These are phyloP conservation scores for Hyaloscypha finlandica DNA, from an alignment of 495 filamentous ascomycete species.

Conservation along the genomic window DNA sequence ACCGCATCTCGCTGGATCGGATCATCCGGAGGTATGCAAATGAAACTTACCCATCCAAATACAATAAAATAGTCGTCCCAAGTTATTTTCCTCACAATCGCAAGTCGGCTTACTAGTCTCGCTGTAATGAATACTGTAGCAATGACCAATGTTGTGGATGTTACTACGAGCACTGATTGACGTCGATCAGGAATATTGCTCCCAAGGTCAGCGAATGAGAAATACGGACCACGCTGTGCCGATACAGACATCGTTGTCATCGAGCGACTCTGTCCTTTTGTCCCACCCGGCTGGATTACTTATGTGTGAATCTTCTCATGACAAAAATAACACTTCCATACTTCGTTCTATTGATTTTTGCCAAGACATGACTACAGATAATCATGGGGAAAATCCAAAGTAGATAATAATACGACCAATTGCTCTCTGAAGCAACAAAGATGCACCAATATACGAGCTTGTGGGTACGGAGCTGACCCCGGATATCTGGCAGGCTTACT, in stretches of 20 bases:
- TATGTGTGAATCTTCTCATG: neutral
- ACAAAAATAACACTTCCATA: neutral
- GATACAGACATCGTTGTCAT: neutral
- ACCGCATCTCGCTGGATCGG: neutral
- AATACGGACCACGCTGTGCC: neutral
- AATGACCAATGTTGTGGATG: slow-evolving; percentile 55
- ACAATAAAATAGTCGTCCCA: slow-evolving; percentile 72
- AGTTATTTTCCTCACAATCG: slow-evolving; percentile 57
- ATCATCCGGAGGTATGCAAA: neutral
- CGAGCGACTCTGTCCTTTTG: neutral
- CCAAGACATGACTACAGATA: neutral
- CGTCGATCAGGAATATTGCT: slow-evolving; percentile 3
- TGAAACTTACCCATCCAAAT: slow-evolving; percentile 65
- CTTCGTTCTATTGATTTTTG: neutral
- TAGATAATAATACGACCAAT: neutral
- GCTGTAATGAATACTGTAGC: slow-evolving; percentile 70
- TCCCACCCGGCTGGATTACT: neutral
- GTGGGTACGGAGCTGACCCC: neutral
- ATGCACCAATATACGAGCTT: neutral
- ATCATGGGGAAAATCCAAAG: neutral
- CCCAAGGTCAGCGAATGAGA: neutral
- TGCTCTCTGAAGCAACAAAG: neutral
- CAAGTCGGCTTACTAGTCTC: slow-evolving; percentile 67
- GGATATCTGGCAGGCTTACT: neutral
- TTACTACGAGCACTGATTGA: neutral